These are phyloP conservation scores for Blumeria graminis DNA, from an alignment of 2,329 filamentous ascomycete species.

Conservation along the genomic window DNA sequence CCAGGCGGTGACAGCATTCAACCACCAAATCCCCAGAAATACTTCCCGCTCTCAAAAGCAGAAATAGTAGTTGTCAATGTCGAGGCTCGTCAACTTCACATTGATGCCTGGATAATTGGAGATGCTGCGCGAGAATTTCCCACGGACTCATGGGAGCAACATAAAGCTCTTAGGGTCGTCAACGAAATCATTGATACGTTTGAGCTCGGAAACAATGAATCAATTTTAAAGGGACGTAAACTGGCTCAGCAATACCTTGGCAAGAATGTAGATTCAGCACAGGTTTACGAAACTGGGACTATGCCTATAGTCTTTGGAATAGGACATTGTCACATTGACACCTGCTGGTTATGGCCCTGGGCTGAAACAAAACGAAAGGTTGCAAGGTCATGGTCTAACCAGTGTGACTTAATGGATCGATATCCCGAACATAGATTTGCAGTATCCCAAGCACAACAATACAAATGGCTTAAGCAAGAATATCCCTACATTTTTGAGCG, in stretches of 20 bases:
- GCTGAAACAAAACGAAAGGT: slow-evolving; percentile 95
- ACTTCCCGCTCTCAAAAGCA: slow-evolving; percentile 51
- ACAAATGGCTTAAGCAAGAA: slow-evolving; percentile 81
- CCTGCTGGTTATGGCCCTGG: slow-evolving; percentile 96
- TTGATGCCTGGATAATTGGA: slow-evolving; percentile 89
- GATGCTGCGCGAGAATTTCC: slow-evolving; percentile 87
- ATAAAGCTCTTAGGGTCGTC: slow-evolving; percentile 59
- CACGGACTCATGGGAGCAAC: slow-evolving; percentile 65
- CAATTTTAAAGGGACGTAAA: slow-evolving; percentile 55
- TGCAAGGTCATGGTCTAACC: slow-evolving; percentile 84
- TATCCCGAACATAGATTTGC: slow-evolving; percentile 88
- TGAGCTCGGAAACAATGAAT: slow-evolving; percentile 54
- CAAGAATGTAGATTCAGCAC: slow-evolving; percentile 51
- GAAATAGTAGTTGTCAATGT: slow-evolving; percentile 78
- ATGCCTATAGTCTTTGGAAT: slow-evolving; percentile 65
- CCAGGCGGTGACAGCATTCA: slow-evolving; percentile 67
- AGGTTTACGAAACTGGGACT: slow-evolving; percentile 58
- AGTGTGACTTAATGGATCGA: slow-evolving; percentile 82
- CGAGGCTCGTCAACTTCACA: slow-evolving; percentile 56
- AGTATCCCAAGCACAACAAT: slow-evolving; percentile 87
- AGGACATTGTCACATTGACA: slow-evolving; percentile 94
- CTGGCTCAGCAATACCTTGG: slow-evolving; percentile 71
- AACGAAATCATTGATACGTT: slow-evolving; percentile 83
- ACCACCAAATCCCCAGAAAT: slow-evolving; percentile 64
- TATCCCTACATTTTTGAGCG: slow-evolving; percentile 79